These are phyloP conservation scores for Aureobasidium zeae DNA, from an alignment of 2,329 filamentous ascomycete genomes.

Conservation along the genomic window DNA sequence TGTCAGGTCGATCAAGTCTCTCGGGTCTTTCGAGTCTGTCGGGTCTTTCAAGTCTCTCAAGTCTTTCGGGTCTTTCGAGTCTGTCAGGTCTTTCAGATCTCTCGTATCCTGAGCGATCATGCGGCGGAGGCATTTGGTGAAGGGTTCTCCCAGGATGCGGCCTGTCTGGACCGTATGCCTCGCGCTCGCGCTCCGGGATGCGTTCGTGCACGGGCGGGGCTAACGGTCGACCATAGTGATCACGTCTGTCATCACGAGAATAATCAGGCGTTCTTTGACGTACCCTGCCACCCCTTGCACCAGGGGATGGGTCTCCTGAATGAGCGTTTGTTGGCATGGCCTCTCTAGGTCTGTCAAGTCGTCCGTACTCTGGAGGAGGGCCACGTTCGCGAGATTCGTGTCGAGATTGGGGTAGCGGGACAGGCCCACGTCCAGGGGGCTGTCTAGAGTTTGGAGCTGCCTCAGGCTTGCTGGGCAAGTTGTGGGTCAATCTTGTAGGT, in stretches of 20 bases:
- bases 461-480: conserved; percentile 51
- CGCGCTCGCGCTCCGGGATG: conserved; percentile 7
- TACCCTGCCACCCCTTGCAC: conserved; percentile 23
- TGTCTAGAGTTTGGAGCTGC: conserved; percentile 42
- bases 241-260: conserved; percentile 22
- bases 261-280: conserved; percentile 33
- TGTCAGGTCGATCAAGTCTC: background rate
- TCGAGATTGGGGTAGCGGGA: background rate
- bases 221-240: conserved; percentile 8
- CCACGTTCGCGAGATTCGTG: conserved; percentile 28
- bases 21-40: background rate
- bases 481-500: conserved; percentile 25
- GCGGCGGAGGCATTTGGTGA: conserved; percentile 12
- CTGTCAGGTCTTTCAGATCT: background rate
- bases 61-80: background rate
- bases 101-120: background rate
- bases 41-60: background rate
- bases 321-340: conserved; percentile 16
- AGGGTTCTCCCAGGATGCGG: conserved; percentile 8
- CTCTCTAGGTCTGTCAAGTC: conserved; percentile 37
- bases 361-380: conserved; percentile 32
- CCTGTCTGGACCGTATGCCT: conserved; percentile 8
- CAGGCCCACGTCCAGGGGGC: conserved; percentile 15
- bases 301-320: conserved; percentile 35
- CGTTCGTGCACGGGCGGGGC: background rate